Percentiles rank a stretch among this genome's conserved stretches.
phyloP scores from a whole-genome alignment of 78 protist species.

The Planoprotostelium fungivorum region DNA sequence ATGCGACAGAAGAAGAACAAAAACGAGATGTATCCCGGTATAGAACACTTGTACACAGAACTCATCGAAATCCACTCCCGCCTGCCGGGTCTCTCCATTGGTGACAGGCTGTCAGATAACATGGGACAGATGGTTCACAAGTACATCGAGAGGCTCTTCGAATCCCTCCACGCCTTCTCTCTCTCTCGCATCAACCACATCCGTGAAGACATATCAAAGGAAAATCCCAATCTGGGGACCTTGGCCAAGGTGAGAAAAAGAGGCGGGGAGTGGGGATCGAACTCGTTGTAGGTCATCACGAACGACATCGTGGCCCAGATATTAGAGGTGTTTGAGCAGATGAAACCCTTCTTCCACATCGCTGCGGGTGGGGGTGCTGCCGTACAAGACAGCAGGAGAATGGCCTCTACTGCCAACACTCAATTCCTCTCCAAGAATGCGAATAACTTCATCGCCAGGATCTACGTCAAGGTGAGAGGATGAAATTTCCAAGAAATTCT shows the following conservation, averaged over 20 bases:
- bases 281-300: not conserved
- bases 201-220: not conserved
- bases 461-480: not conserved
- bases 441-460: not conserved
- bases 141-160: not conserved
- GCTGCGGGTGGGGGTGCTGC: not conserved
- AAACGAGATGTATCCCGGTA: not conserved
- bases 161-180: not conserved
- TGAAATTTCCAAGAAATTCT: no score
- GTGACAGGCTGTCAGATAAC: not conserved
- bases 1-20: not conserved
- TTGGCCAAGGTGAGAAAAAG: not conserved
- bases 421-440: not conserved
- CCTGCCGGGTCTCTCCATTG: not conserved
- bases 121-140: not conserved
- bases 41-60: not conserved
- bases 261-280: no score
- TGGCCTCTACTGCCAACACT: not conserved
- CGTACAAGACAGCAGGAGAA: not conserved
- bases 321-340: not conserved
- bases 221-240: not conserved
- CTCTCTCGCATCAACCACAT: not conserved
- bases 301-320: not conserved
- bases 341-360: not conserved
- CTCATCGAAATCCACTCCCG: not conserved